Percentiles rank a stretch among this genome's conserved stretches.
Evolutionary conservation across 805 yeast species (phyloP).

Genomic region (Pichia thaimueangensis): DNA sequence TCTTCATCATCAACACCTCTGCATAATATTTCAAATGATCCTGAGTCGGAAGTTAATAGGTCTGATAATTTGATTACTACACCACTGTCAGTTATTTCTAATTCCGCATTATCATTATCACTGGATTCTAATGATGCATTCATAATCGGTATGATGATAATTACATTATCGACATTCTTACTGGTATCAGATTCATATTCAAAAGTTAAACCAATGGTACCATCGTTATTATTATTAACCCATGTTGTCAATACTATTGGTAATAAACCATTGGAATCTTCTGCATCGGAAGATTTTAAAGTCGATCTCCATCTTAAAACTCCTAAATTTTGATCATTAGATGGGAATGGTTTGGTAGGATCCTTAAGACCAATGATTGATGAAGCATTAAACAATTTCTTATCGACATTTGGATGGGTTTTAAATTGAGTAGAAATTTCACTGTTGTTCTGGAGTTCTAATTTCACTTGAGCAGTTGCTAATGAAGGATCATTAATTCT

Average conservation of each 20-base stretch:
- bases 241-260: conserved; percentile 81
- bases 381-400: conserved; percentile 51
- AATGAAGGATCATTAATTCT: conserved; percentile 73
- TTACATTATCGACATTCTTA: conserved; percentile 46
- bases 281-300: conserved; percentile 41
- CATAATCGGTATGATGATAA: conserved; percentile 60
- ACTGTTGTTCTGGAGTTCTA: conserved; percentile 44
- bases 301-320: conserved; percentile 88
- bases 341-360: conserved; percentile 74
- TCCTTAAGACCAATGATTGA: conserved; percentile 71
- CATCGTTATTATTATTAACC: conserved; percentile 61
- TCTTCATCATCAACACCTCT: conserved; percentile 69
- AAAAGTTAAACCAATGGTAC: conserved; percentile 66
- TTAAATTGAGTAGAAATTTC: conserved; percentile 60
- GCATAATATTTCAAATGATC: conserved; percentile 73
- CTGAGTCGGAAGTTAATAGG: conserved; percentile 45
- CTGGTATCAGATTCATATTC: conserved; percentile 73
- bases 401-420: conserved; percentile 95
- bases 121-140: conserved; percentile 47
- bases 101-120: conserved; percentile 48
- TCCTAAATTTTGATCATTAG: conserved; percentile 84
- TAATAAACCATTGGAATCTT: conserved; percentile 45
- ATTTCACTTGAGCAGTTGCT: conserved; percentile 57
- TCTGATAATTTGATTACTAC: conserved; percentile 56
- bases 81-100: conserved; percentile 61